Percentiles rank a stretch among this genome's conserved stretches.
phyloP scores from a whole-genome alignment of 2,329 filamentous ascomycete species.

The Phialophora chinensis region DNA sequence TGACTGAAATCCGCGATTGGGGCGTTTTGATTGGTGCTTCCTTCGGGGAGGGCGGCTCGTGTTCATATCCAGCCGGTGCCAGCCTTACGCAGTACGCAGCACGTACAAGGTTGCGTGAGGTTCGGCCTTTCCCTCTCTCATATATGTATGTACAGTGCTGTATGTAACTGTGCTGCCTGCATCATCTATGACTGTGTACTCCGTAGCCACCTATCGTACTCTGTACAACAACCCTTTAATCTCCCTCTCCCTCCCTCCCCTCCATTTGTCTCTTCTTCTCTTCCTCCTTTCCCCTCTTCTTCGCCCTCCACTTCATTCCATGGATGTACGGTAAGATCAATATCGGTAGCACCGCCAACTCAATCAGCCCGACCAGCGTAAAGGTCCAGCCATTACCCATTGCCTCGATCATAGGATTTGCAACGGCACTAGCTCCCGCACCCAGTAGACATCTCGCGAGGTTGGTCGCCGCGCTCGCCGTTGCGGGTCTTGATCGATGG shows the following conservation, averaged over 20 bases:
- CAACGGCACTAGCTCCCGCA: slow-evolving; percentile 41
- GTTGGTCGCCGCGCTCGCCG: slow-evolving; percentile 46
- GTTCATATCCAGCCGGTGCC: neutral
- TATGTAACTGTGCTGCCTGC: too few relatives aligned
- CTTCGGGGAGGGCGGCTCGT: too few relatives aligned
- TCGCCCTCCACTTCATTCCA: slow-evolving; percentile 15
- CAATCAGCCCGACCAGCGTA: slow-evolving; percentile 20
- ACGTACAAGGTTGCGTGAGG: too few relatives aligned
- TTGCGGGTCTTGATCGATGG: slow-evolving; percentile 39
- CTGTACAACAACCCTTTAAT: neutral
- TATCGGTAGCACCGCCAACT: slow-evolving; percentile 10
- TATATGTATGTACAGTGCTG: neutral
- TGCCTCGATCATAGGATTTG: slow-evolving; percentile 36
- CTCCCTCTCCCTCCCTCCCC: neutral
- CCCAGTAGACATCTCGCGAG: slow-evolving; percentile 47
- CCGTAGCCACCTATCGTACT: neutral
- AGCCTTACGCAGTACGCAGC: too few relatives aligned
- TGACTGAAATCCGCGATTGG: slow-evolving; percentile 9
- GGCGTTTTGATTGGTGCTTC: slow-evolving; percentile 3
- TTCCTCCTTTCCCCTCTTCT: slow-evolving; percentile 9
- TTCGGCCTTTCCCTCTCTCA: too few relatives aligned
- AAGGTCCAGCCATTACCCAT: slow-evolving; percentile 33
- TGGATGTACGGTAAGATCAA: slow-evolving; percentile 13
- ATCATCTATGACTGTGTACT: neutral
- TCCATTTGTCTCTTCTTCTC: neutral